phyloP scores from a whole-genome alignment of 2,329 filamentous ascomycete genomes.

The Aspergillus flavus region DNA sequence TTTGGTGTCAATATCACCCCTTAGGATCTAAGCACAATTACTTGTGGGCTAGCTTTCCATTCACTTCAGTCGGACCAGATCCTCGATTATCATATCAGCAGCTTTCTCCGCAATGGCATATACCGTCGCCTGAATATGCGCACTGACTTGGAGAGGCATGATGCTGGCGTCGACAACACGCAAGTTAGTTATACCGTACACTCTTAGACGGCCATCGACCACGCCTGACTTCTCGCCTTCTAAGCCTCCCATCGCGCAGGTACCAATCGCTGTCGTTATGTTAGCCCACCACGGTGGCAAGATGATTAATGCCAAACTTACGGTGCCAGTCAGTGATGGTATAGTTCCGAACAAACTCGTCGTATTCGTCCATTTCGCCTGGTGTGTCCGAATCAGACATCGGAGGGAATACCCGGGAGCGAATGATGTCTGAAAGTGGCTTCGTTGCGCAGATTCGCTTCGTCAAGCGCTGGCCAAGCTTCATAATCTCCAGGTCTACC shows the following conservation, averaged over 20 bases:
- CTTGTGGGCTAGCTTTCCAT: not conserved
- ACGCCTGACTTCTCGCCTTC: not conserved
- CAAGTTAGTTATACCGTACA: not conserved
- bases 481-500: conserved; percentile 50
- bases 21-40: not conserved
- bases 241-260: not conserved
- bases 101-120: not conserved
- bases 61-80: not conserved
- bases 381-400: not conserved
- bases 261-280: not conserved
- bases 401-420: not conserved
- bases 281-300: not conserved
- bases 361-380: not conserved
- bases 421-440: conserved; percentile 44
- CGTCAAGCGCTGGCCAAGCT: conserved; percentile 44
- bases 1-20: too few species aligned
- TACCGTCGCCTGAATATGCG: not conserved
- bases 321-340: conserved; percentile 27
- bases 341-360: conserved; percentile 19
- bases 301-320: conserved; percentile 2
- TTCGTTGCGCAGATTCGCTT: conserved; percentile 42
- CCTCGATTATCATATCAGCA: not conserved
- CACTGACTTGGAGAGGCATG: not conserved
- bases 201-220: not conserved
- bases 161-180: not conserved